Conservation (phyloP, 179 eudicot species). For the Silene coronaria region DNA sequence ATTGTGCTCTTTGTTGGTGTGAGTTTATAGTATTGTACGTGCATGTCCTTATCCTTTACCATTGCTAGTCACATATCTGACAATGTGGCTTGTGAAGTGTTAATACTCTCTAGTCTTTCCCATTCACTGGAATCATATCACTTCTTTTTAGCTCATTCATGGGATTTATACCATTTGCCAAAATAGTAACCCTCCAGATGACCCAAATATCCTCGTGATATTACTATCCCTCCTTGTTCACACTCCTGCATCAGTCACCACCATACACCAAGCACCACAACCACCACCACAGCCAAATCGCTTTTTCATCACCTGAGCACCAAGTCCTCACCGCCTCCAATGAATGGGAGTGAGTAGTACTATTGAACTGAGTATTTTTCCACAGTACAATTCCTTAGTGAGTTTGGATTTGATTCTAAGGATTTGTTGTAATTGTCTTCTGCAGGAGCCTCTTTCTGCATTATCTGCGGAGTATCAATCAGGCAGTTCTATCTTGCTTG, state of each 20-base stretch:
- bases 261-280: too few relatives aligned
- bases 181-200: too few relatives aligned
- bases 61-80: not conserved
- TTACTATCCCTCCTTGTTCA: too few relatives aligned
- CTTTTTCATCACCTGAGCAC: too few relatives aligned
- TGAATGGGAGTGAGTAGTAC: too few relatives aligned
- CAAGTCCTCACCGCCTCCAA: too few relatives aligned
- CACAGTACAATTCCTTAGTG: not conserved
- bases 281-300: too few relatives aligned
- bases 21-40: not conserved
- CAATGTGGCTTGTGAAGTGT: not conserved
- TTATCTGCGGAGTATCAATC: conserved; percentile 74
- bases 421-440: not conserved
- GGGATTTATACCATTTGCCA: too few relatives aligned
- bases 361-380: not conserved
- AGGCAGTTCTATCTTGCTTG: conserved; percentile 76
- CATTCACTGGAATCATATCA: too few relatives aligned
- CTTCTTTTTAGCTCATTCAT: too few relatives aligned
- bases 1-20: not conserved
- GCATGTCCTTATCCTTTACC: not conserved
- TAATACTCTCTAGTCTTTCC: not conserved
- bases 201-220: too few relatives aligned
- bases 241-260: too few relatives aligned
- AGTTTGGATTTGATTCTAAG: not conserved
- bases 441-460: conserved; percentile 83